Evolutionary conservation across 2,329 filamentous ascomycete species (phyloP), one percentile per base, ranked within the genome.

Genomic region (Aspergillus jensenii): DNA sequence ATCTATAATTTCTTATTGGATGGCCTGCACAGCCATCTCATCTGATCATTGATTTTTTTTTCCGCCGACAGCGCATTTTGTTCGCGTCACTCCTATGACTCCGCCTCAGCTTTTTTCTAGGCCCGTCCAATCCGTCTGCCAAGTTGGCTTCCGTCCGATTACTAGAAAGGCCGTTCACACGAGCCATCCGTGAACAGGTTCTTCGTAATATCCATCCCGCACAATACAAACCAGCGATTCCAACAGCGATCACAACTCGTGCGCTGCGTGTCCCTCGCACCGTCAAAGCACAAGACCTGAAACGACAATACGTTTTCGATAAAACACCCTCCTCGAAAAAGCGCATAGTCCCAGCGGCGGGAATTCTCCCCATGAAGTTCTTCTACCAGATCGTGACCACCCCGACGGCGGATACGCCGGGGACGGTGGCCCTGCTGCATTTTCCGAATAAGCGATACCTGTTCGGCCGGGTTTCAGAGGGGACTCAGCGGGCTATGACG

Each of bases 351-450:
- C 58, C 15, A 45, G 2, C 21, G 31, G 14, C 2, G 57, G 61
- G 54, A 56, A 48, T 19, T 31, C 60, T 11, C 43, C 71, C 72
- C 62, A 96, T 96, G 93, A 82, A 87, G 66, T 88, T 83, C 71
- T 86, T 81, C 67, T 81, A 93, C 56, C 88, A 96, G 73, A 78
- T 98, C 67, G 74, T 93, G 61, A 89, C 88, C 17, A 90, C 89
- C 59, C 93, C 93, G 14, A 95, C 93, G 64, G 89, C 88, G 59
- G 95, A 99, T 76, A 96, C 92, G 19, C 85, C 88, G 1, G 93
- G 93, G 54, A 90, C 91, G 2, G 84, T 85, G 50, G 74, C 98
- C 33, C 72, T 91, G 39, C 80, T 99, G 6, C 87, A 93, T 71
- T 93, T 92, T 69, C 90, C 93, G 66, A 84, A 87, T 67, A 88